Evolutionary conservation across 371 early-diverging fungal species (phyloP).

Genomic region (Phascolomyces articulosus): DNA sequence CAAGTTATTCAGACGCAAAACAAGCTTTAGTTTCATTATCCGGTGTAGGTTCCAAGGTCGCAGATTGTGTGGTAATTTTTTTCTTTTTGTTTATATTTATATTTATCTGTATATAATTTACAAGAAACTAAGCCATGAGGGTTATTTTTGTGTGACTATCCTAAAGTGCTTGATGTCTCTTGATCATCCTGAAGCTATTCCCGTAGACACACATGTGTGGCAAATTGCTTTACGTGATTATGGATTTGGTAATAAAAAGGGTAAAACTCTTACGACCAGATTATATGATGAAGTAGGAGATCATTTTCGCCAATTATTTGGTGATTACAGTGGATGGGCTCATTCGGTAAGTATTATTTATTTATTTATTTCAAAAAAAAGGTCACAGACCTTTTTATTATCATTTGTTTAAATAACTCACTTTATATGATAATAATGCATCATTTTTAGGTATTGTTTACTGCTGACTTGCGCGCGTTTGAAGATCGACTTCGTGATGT

Average conservation of each 20-base stretch:
- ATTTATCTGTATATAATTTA: too few species aligned
- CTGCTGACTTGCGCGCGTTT: slow-evolving; percentile 55
- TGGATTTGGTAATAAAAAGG: slow-evolving; percentile 51
- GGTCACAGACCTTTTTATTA: too few species aligned
- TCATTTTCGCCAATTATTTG: slow-evolving; percentile 80
- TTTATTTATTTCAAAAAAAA: neutral
- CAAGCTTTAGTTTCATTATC: slow-evolving; percentile 64
- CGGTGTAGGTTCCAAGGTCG: slow-evolving; percentile 94
- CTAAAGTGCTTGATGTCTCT: slow-evolving; percentile 78
- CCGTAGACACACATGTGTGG: slow-evolving; percentile 96
- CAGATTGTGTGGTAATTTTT: slow-evolving; percentile 97
- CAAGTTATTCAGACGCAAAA: slow-evolving; percentile 63
- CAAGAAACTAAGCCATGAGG: too few species aligned
- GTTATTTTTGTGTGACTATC: neutral
- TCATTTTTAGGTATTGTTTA: slow-evolving; percentile 52
- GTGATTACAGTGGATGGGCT: slow-evolving; percentile 91
- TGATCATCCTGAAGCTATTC: slow-evolving; percentile 82
- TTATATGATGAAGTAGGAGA: slow-evolving; percentile 76
- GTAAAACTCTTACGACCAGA: slow-evolving; percentile 69
- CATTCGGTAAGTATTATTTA: slow-evolving; percentile 65
- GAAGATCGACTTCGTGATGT: slow-evolving; percentile 12
- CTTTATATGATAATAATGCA: too few species aligned
- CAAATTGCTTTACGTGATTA: slow-evolving; percentile 88
- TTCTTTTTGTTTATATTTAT: too few species aligned
- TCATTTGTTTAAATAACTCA: too few species aligned